Percentiles rank a stretch among this genome's conserved stretches.
phyloP scores from a whole-genome alignment of 129 eudicot species.

The Flaveria brownii region DNA sequence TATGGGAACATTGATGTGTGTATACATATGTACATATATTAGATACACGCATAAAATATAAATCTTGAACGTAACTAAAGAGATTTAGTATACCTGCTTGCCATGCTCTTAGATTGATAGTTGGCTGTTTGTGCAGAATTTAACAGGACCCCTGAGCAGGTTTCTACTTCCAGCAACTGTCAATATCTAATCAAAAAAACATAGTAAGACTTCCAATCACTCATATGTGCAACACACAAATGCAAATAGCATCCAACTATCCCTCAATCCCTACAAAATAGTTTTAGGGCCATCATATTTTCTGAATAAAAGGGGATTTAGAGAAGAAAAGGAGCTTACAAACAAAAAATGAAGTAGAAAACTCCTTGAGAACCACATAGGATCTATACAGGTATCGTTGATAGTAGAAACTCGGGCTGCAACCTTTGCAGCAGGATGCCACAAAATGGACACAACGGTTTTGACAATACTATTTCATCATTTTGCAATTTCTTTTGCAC shows the following conservation, averaged over 20 bases:
- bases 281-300: not conserved
- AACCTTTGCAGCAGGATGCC: constrained; percentile 72
- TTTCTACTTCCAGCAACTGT: not conserved
- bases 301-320: not conserved
- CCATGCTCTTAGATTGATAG: not conserved
- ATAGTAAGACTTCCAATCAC: not conserved
- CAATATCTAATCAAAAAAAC: not conserved
- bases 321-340: not conserved
- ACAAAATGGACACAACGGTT: constrained; percentile 85
- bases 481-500: constrained; percentile 24
- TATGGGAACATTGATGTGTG: not conserved
- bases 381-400: constrained; percentile 54
- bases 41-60: not conserved
- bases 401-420: constrained; percentile 62
- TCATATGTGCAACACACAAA: not conserved
- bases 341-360: not conserved
- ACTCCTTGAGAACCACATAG: not conserved
- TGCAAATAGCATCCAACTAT: not conserved
- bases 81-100: not conserved
- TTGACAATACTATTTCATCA: constrained; percentile 20
- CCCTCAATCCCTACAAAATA: not conserved
- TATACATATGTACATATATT: not conserved
- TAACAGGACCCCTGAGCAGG: constrained; percentile 1
- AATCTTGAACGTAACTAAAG: not conserved
- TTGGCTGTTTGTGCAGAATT: not conserved